Evolutionary conservation across 2,329 filamentous ascomycete species (phyloP), one percentile per base, ranked within the genome.

Genomic region (Helminthosporium solani): DNA sequence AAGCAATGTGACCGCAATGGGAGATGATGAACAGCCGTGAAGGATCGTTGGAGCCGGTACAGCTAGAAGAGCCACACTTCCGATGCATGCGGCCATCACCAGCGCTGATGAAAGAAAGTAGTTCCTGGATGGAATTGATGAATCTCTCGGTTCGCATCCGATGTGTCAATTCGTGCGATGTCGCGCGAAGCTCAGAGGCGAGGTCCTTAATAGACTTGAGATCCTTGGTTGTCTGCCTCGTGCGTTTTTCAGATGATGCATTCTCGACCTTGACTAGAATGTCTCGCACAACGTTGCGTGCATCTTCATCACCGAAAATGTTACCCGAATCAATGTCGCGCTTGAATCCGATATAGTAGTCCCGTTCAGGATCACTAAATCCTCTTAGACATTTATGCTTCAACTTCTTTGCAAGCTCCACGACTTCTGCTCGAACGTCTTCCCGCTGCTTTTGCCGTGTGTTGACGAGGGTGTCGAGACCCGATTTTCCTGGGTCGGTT

Each of bases 1-100:
- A 68, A 3, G 54, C 58, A 2, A 51, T 48, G 31, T 68, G 65
- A 2, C 65, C 65, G 28, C 64, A 68, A 11, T 57, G 50, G 1
- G 56, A 50, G 7, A 58, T 44, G 14, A 62, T n/a, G 21, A 48
- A 56, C 0, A 66, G 34, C n/a, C 55, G 30, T 3, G 40, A 34
- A 2, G 52, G 12, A 0, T 41, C 41, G 14, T 38, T 42, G 2
- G 16, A 28, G 3, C 49, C 45, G 2, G 31, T 19, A 46, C 64
- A 68, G 4, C 31, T 1, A 1, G 49, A 37, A 6, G 57, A 52
- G 42, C 53, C 54, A 41, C 65, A 67, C 3, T 12, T 25, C 14
- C 33, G 20, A 2, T n/a, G 33, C 20, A 6, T 18, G 19, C 19
- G 38, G 23, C 33, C 9, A 7, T 18, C n/a, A 3, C 33, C 25